Conservation (phyloP, 345 rosid genomes). For the Rhodamnia argentea region DNA sequence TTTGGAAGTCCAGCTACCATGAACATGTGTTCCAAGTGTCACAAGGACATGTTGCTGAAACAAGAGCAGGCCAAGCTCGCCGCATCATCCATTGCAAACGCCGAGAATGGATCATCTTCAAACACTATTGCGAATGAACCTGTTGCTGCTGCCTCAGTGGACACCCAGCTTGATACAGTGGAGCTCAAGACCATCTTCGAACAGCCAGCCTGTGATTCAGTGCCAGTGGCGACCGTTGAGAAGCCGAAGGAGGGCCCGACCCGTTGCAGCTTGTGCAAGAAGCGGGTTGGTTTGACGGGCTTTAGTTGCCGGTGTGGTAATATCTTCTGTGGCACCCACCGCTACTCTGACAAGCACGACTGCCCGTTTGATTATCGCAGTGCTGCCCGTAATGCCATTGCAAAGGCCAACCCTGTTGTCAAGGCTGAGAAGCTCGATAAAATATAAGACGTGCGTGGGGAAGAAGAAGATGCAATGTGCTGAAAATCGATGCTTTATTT, state of each 20-base stretch:
- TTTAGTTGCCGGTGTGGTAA: conserved; percentile 78
- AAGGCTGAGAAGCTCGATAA: conserved; percentile 93
- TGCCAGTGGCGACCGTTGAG: conserved; percentile 19
- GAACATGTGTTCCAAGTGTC: conserved; percentile 97
- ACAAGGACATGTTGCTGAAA: conserved; percentile 60
- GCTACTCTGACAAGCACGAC: conserved; percentile 76
- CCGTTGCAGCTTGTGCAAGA: conserved; percentile 67
- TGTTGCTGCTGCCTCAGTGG: conserved; percentile 23
- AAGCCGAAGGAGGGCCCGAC: conserved; percentile 69
- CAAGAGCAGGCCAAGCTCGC: conserved; percentile 77
- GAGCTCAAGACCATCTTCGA: conserved; percentile 32
- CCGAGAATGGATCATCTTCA: conserved; percentile 43
- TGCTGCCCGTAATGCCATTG: conserved; percentile 76
- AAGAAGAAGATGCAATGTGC: neutral
- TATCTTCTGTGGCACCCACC: conserved; percentile 71
- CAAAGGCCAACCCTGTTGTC: conserved; percentile 80
- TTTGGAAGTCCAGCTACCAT: conserved; percentile 84
- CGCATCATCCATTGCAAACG: conserved; percentile 47
- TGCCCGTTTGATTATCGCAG: conserved; percentile 72
- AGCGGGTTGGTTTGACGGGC: conserved; percentile 77
- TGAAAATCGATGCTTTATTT: conserved; percentile 16
- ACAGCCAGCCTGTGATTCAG: conserved; percentile 26
- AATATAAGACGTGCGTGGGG: conserved; percentile 20
- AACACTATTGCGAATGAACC: conserved; percentile 23
- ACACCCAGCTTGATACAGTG: conserved; percentile 23